Percentiles rank a stretch among this genome's conserved stretches.
These are phyloP conservation scores for Scedosporium dehoogii DNA, from an alignment of 2,329 filamentous ascomycete species.

Conservation along the genomic window DNA sequence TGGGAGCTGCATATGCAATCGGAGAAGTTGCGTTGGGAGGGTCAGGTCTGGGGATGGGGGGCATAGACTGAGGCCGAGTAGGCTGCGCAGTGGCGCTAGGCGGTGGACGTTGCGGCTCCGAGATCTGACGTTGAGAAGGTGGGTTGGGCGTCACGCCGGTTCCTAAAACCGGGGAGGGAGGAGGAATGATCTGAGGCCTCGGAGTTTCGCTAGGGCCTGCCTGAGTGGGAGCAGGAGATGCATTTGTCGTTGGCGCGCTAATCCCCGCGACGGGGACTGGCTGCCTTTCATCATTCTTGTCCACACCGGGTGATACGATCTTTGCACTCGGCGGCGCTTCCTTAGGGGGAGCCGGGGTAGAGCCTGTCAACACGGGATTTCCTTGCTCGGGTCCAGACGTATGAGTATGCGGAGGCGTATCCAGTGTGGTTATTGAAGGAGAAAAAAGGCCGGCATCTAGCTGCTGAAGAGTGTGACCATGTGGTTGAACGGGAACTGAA, in stretches of 20 bases:
- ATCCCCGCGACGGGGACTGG: not conserved
- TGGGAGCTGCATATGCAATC: not conserved
- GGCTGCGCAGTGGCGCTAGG: not conserved
- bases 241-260: not conserved
- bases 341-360: not conserved
- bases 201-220: not conserved
- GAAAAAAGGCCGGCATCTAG: not conserved
- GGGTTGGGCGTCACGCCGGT: not conserved
- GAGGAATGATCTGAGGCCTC: not conserved
- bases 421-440: not conserved
- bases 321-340: not conserved
- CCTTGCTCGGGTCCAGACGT: not conserved
- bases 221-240: no score
- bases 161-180: not conserved
- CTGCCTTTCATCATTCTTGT: not conserved
- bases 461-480: not conserved
- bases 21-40: not conserved
- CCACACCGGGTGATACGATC: not conserved
- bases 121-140: not conserved
- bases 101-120: not conserved
- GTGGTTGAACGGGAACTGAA: no score
- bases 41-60: not conserved
- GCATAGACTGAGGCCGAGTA: not conserved
- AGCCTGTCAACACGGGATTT: not conserved
- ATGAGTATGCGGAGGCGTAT: not conserved